Conservation (phyloP, 192 early-diverging fungal species). For the Umbelopsis sp. region DNA sequence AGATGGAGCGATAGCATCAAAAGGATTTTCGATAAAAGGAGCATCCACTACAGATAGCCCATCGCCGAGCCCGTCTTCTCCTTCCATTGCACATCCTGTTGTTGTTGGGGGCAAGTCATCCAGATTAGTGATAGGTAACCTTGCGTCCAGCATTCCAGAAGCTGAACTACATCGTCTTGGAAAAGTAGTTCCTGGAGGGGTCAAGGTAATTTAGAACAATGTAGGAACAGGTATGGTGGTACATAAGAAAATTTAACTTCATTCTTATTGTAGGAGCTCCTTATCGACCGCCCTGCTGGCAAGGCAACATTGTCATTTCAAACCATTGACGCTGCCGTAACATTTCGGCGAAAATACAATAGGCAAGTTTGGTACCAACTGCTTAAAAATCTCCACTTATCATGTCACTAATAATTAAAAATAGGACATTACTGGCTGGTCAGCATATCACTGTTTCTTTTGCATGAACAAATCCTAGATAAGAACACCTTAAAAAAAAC, state of each 20-base stretch:
- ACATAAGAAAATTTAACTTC: background rate
- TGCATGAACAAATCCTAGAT: background rate
- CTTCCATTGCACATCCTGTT: background rate
- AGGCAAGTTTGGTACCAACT: background rate
- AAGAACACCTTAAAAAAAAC: too few relatives aligned
- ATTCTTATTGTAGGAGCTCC: slow-evolving; percentile 16
- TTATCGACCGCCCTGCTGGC: slow-evolving; percentile 18
- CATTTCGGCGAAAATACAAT: slow-evolving; percentile 30
- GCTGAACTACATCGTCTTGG: slow-evolving; percentile 19
- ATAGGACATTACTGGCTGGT: slow-evolving; percentile 20
- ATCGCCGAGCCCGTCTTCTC: background rate
- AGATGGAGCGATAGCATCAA: background rate
- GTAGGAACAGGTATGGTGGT: background rate
- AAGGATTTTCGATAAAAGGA: background rate
- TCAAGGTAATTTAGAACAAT: slow-evolving; percentile 17
- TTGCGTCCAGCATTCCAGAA: background rate
- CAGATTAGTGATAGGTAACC: background rate
- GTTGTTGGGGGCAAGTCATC: slow-evolving; percentile 9
- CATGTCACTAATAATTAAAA: background rate
- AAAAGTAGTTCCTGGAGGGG: slow-evolving; percentile 18
- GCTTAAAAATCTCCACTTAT: background rate
- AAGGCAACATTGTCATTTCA: slow-evolving; percentile 25
- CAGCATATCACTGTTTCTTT: slow-evolving; percentile 18
- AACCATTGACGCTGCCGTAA: slow-evolving; percentile 23
- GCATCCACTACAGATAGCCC: background rate